phyloP scores from a whole-genome alignment of 2,329 filamentous ascomycete genomes.

The Aspergillus piperis region DNA sequence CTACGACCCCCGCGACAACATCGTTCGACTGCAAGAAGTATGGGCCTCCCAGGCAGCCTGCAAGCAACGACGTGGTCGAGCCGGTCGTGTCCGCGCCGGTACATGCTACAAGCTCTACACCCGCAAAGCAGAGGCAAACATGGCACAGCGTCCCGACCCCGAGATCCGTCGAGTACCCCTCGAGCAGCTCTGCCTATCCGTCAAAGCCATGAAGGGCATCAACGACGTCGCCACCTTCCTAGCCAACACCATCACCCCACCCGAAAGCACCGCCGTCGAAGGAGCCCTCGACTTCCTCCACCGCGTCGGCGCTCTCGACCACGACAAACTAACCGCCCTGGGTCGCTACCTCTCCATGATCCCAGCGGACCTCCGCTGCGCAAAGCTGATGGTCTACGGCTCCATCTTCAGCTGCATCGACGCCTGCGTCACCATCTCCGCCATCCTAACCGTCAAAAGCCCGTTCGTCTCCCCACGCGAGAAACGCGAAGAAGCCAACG shows the following conservation, averaged over 20 bases:
- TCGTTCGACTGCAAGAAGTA: conserved; percentile 89
- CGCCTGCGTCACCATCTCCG: conserved; percentile 82
- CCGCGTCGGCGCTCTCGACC: conserved; percentile 86
- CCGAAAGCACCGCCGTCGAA: conserved; percentile 80
- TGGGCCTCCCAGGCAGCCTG: conserved; percentile 94
- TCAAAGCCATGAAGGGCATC: conserved; percentile 86
- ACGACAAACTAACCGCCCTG: conserved; percentile 82
- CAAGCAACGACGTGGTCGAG: conserved; percentile 89
- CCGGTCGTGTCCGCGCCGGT: conserved; percentile 87
- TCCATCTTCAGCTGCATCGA: conserved; percentile 91
- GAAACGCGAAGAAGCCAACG: conserved; percentile 77
- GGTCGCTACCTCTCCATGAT: conserved; percentile 94
- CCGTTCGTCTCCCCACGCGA: conserved; percentile 85
- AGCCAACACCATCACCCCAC: conserved; percentile 82
- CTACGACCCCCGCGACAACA: conserved; percentile 87
- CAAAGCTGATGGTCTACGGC: conserved; percentile 93
- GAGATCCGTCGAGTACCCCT: conserved; percentile 91
- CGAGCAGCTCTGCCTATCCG: conserved; percentile 90
- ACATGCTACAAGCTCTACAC: conserved; percentile 96
- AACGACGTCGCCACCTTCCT: conserved; percentile 79
- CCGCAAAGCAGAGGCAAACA: conserved; percentile 75
- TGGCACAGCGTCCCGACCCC: conserved; percentile 85
- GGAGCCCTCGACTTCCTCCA: conserved; percentile 76
- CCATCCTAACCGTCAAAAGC: conserved; percentile 84
- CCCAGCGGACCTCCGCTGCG: conserved; percentile 86